Percentiles rank a stretch among this genome's conserved stretches.
phyloP scores from a whole-genome alignment of 345 rosid genomes.

The Dovyalis caffra region DNA sequence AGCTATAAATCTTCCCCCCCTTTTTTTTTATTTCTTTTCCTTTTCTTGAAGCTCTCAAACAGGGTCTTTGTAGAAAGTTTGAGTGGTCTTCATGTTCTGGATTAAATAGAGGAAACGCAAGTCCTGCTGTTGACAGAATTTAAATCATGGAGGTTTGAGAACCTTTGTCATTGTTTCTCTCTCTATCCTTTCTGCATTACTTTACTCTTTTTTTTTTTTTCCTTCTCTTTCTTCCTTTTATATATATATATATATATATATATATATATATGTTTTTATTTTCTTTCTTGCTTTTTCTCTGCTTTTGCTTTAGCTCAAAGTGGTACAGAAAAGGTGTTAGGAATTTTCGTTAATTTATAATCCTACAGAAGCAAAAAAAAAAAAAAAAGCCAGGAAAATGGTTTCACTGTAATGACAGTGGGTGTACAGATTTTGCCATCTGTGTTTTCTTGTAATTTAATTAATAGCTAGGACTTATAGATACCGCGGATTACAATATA shows the following conservation, averaged over 20 bases:
- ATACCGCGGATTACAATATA: too few species aligned
- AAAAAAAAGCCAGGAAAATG: too few species aligned
- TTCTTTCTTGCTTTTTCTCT: conserved; percentile 46
- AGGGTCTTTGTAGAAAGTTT: conserved; percentile 48
- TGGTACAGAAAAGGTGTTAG: conserved; percentile 50
- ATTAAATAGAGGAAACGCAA: conserved; percentile 48
- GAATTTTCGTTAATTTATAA: conserved; percentile 10
- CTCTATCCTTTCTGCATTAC: conserved; percentile 25
- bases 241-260: too few species aligned
- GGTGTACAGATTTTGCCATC: conserved; percentile 13
- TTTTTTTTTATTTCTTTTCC: conserved; percentile 11
- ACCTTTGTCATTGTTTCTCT: conserved; percentile 38
- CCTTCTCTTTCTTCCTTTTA: too few species aligned
- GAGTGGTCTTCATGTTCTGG: conserved; percentile 40
- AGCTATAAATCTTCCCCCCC: not conserved
- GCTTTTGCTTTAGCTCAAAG: conserved; percentile 92
- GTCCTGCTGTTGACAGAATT: conserved; percentile 31
- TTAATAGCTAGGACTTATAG: too few species aligned
- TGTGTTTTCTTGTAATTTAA: not conserved
- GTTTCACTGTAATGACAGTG: conserved; percentile 12
- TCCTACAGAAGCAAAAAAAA: not conserved
- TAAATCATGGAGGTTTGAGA: conserved; percentile 54
- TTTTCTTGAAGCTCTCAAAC: conserved; percentile 37
- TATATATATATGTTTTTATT: conserved; percentile 33
- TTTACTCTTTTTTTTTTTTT: conserved; percentile 25